A percentile compares a stretch with the other conserved stretches of the same genome.
These are phyloP conservation scores for Monosporascus ibericus DNA, from an alignment of 2,329 filamentous ascomycete species.

Conservation along the genomic window DNA sequence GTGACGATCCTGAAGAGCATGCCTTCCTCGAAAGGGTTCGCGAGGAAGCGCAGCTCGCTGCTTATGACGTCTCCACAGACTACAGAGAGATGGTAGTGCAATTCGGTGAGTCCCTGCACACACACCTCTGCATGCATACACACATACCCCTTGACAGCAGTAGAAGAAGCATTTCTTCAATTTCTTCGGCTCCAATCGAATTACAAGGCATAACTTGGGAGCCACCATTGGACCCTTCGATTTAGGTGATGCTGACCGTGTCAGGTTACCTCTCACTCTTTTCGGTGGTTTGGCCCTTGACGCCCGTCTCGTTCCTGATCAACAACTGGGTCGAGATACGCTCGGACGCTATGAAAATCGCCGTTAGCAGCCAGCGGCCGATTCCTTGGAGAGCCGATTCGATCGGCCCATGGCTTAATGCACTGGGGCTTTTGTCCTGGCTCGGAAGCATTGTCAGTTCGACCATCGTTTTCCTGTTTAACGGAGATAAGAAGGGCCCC, in stretches of 20 bases:
- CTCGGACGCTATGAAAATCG: conserved; percentile 91
- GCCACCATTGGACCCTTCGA: no score
- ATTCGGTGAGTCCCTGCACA: no score
- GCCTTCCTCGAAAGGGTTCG: no score
- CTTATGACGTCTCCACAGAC: no score
- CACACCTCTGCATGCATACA: no score
- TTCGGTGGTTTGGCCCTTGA: conserved; percentile 91
- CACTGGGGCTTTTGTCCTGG: conserved; percentile 87
- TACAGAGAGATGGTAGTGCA: no score
- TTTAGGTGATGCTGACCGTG: not conserved
- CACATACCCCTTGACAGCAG: not conserved
- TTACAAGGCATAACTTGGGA: no score
- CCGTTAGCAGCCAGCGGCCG: conserved; percentile 79
- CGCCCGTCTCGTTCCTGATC: conserved; percentile 77
- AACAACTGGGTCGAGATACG: conserved; percentile 97
- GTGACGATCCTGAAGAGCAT: no score
- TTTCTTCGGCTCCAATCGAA: no score
- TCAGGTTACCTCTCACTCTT: conserved; percentile 84
- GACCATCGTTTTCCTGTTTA: conserved; percentile 86
- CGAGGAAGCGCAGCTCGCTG: no score
- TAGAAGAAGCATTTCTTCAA: no score
- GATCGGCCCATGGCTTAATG: conserved; percentile 87
- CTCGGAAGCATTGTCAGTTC: conserved; percentile 82
- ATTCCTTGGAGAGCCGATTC: conserved; percentile 87
- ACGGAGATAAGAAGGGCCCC: conserved; percentile 57